phyloP scores from a whole-genome alignment of 2,329 filamentous ascomycete genomes.

The Xylariaceae sp. region DNA sequence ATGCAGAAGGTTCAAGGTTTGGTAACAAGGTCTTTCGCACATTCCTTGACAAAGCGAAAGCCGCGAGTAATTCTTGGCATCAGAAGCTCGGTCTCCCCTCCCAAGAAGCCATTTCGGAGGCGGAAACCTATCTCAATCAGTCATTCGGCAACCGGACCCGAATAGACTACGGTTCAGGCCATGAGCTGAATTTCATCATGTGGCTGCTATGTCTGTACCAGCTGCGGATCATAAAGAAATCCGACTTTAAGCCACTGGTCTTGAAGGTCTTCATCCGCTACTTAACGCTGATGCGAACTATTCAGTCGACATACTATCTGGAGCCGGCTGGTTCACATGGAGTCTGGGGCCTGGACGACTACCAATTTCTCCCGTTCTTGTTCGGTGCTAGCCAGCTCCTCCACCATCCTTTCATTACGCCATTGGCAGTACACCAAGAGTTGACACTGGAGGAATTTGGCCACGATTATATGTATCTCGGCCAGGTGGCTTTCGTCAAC shows the following conservation, averaged over 20 bases:
- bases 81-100: conserved; percentile 56
- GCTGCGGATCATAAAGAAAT: conserved; percentile 62
- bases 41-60: conserved; percentile 72
- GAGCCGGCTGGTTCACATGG: conserved; percentile 96
- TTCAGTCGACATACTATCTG: conserved; percentile 93
- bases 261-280: conserved; percentile 82
- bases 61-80: conserved; percentile 65
- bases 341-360: conserved; percentile 97
- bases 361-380: conserved; percentile 94
- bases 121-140: conserved; percentile 77
- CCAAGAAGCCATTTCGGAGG: conserved; percentile 64
- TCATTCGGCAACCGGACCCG: conserved; percentile 84
- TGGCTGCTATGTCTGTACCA: conserved; percentile 96
- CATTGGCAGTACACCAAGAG: conserved; percentile 81
- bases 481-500: conserved; percentile 93
- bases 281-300: conserved; percentile 79
- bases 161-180: conserved; percentile 96
- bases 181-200: conserved; percentile 95
- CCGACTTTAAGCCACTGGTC: conserved; percentile 74
- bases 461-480: conserved; percentile 83
- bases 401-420: conserved; percentile 80
- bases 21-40: conserved; percentile 90
- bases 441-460: conserved; percentile 85
- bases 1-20: conserved; percentile 87
- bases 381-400: conserved; percentile 91